Base-by-base conservation (phyloP, 345 rosid genomes). In the Corchorus capsularis region DNA sequence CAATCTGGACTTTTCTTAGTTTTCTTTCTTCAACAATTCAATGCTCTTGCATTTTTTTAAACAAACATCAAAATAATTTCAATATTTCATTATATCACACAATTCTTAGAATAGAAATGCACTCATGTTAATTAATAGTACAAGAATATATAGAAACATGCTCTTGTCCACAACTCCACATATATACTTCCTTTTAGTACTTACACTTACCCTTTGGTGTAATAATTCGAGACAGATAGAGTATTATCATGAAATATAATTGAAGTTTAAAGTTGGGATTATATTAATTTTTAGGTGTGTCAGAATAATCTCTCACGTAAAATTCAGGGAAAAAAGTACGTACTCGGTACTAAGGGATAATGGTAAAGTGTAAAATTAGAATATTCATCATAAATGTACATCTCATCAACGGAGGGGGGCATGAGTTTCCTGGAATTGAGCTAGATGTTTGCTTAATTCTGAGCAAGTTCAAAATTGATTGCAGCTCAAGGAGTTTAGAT, bases 401-500 rank as follows among this genome's bases (percentile, higher is more conserved):
- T 49, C 14, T 10, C 53, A 10, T 13, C 12, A 49, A 49, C 0
- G 39, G 2, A 65, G 41, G 69, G 69, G 52, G 14, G 12, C 71
- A 66, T 45, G 39, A 22, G 55, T 66, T 27, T 66, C 19, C 71
- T 5, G n/a, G 71, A 66, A 46, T 66, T 66, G 13, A 46, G 52
- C n/a, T 22, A 22, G n/a, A 66, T 66, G 71, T 66, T 45, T 66
- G 34, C 11, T 66, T 6, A 22, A 66, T 45, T 46, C 71, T 66
- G 17, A 22, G 37, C 71, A 66, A 11, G 16, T 15, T 46, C 71
- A 20, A 35, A 66, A 20, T 32, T 19, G 17, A 65, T 1, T 5
- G 37, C 4, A 39, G 14, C 49, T 63, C 1, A 41, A 66, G 37
- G 53, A 65, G 12, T 45, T 12, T 46, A 46, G 55, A 66, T 6